Conservation (phyloP, 768 basidiomycete species). For the Kwoniella europaea region DNA sequence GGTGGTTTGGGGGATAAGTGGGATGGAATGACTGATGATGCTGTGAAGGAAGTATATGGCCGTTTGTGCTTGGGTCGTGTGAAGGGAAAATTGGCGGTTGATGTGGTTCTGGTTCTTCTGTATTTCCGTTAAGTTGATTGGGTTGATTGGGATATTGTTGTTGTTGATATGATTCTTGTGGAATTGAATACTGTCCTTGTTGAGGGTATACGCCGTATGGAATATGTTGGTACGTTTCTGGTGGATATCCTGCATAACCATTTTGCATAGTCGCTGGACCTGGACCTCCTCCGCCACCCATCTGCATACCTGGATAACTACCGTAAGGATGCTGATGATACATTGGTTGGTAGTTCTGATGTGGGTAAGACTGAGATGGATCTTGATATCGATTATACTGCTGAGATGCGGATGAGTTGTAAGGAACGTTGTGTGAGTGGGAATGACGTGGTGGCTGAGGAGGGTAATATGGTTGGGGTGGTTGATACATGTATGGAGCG, state of each 20-base stretch:
- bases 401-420: slow-evolving; percentile 4
- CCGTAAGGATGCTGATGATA: slow-evolving; percentile 21
- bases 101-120: slow-evolving; percentile 3
- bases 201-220: slow-evolving; percentile 8
- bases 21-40: slow-evolving; percentile 28
- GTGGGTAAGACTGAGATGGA: slow-evolving; percentile 12
- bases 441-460: slow-evolving; percentile 15
- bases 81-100: slow-evolving; percentile 10
- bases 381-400: slow-evolving; percentile 15
- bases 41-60: slow-evolving; percentile 13
- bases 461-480: slow-evolving; percentile 13
- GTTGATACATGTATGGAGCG: slow-evolving; percentile 21
- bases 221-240: slow-evolving; percentile 13
- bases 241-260: slow-evolving; percentile 30
- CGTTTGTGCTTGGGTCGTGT: slow-evolving; percentile 12
- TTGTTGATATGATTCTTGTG: slow-evolving; percentile 7
- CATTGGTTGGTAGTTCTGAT: slow-evolving; percentile 21
- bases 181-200: slow-evolving; percentile 5
- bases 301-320: slow-evolving; percentile 34
- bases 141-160: slow-evolving; percentile 1
- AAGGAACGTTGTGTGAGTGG: slow-evolving; percentile 10
- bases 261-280: slow-evolving; percentile 51
- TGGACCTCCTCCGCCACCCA: slow-evolving; percentile 37
- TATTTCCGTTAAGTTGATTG: not conserved
- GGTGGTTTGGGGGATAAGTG: slow-evolving; percentile 36